Base-by-base conservation (phyloP, 805 yeast species). In the Lachancea nothofagi region DNA sequence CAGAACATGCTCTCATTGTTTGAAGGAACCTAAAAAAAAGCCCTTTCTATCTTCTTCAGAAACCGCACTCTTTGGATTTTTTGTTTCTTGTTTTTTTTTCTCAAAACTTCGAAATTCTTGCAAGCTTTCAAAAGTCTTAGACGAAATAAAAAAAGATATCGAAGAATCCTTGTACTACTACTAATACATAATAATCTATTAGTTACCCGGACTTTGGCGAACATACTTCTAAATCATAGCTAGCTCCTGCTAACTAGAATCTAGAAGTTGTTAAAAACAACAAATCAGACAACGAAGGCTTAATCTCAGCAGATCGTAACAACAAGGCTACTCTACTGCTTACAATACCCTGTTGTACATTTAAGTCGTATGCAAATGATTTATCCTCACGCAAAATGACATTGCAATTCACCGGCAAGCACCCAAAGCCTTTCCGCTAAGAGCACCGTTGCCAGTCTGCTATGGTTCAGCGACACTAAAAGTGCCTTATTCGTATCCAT, bases 271-370 rank as follows among this genome's bases (percentile, higher is more conserved):
- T 33, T 24, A 35, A 39, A 29, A 40, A 42, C 36, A 44, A 47
- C 53, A 47, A 61, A 61, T 61, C 66, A 58, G 65, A 59, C 67
- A 63, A 62, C 66, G 50, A 56, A 54, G 62, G 70, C 68, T 64
- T 63, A 64, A 64, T 66, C 70, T 66, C 71, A 66, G 71, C 68
- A 67, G 72, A 67, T 68, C 72, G 73, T 66, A 68, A 66, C 71
- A 66, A 67, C 72, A 68, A 66, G 73, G 72, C 72, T 67, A 67
- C 72, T 69, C 72, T 66, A 64, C 72, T 67, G 69, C 71, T 63
- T 62, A 62, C 67, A 65, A 64, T 62, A 65, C 69, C 64, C 66
- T 65, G 70, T 64, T 65, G 69, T 62, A 64, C 67, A 63, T 58
- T 58, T 62, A 64, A 66, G 70, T 66, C 67, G 69, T 64, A 52